Evolutionary conservation across 441 rosid species (phyloP).

Genomic region (Eruca vesicaria): DNA sequence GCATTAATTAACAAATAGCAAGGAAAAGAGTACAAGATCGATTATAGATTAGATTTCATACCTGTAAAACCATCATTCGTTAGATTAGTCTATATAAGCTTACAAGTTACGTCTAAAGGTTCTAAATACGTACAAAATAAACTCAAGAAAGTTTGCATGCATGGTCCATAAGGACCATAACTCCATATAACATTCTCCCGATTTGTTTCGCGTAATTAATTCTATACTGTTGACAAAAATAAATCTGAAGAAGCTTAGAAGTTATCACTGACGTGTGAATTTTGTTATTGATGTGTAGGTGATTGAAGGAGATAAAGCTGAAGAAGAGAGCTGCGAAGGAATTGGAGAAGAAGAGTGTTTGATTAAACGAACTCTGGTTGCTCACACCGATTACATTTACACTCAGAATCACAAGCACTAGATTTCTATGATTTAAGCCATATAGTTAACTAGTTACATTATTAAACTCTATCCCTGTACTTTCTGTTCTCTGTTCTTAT

Average conservation of each 20-base stretch:
- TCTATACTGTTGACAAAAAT: neutral
- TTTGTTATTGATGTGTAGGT: slow-evolving; percentile 3
- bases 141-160: slow-evolving; percentile 7
- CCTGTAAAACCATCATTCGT: neutral
- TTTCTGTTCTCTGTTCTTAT: neutral
- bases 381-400: slow-evolving; percentile 46
- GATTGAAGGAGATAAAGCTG: slow-evolving; percentile 19
- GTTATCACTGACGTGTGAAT: neutral
- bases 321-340: slow-evolving; percentile 41
- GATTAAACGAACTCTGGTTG: slow-evolving; percentile 42
- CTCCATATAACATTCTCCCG: neutral
- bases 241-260: neutral
- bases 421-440: neutral
- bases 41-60: neutral
- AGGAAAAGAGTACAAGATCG: neutral
- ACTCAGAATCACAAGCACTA: slow-evolving; percentile 43
- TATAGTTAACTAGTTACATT: neutral
- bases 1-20: neutral
- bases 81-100: slow-evolving; percentile 5
- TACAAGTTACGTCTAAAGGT: neutral
- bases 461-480: slow-evolving; percentile 2
- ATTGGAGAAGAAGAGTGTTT: slow-evolving; percentile 45
- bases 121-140: neutral
- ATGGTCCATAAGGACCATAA: slow-evolving; percentile 12
- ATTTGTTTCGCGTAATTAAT: neutral